Evolutionary conservation across 2,329 filamentous ascomycete genomes (phyloP), one percentile per base, ranked within the genome.

Genomic region (Akanthomyces lecanii): DNA sequence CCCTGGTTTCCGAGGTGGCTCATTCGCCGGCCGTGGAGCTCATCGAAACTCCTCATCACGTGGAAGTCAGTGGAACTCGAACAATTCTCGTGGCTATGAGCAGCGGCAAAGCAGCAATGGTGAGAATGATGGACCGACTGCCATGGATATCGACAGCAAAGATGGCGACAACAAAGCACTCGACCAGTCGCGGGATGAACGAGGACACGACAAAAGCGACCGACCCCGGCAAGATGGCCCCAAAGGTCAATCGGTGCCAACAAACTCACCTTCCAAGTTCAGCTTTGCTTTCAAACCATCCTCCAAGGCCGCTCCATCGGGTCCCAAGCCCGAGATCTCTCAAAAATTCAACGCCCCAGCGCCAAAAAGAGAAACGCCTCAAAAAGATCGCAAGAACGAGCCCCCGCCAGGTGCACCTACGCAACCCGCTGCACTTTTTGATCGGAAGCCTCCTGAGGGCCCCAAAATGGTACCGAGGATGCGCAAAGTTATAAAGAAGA

Each of bases 241-340:
- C 23, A 53, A 84, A 56, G 77, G 80, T 5, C 79, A 84, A n/a
- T 79, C 83, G n/a, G 72, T 77, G 14, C 78, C 81, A 40, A 76
- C 78, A 4, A 73, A 74, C 18, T 74, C 77, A 1, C 23, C 59
- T 5, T 77, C 86, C 51, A 95, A 94, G 76, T 96, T 97, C 71
- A 96, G 92, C 73, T 98, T 98, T 74, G 92, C 92, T 1, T 92
- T 98, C 75, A 97, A 97, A 73, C 84, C 88, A 11, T 84, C 81
- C 11, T 84, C 81, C 12, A 88, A 88, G 68, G 77, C 81, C 8
- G 75, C 81, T 2, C 77, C 84, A 16, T 77, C 85, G 10, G 79
- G 80, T 14, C 85, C 85, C 3, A 87, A 88, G 66, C 84, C 82
- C 2, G 86, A 89, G 67, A 89, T 89, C 60, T 87, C 86, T 0